Conservation (phyloP, 192 early-diverging fungal species). For the Kappamyces sp. region DNA sequence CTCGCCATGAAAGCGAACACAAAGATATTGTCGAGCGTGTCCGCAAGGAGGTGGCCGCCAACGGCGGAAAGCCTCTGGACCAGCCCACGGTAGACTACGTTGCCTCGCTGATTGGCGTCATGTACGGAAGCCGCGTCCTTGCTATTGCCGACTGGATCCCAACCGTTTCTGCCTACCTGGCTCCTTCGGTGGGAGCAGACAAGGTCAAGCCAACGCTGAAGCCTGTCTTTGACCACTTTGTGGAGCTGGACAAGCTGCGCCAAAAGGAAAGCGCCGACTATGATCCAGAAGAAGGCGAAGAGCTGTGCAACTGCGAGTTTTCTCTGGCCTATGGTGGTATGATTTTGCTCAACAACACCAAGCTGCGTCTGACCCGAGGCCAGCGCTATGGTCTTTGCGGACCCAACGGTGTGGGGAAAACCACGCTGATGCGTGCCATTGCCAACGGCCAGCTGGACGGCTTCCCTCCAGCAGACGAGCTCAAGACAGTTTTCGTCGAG, state of each 20-base stretch:
- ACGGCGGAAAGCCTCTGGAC: slow-evolving; percentile 39
- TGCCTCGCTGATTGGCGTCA: slow-evolving; percentile 47
- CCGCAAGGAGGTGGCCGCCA: slow-evolving; percentile 38
- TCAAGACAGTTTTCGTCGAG: slow-evolving; percentile 76
- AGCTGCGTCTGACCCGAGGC: slow-evolving; percentile 62
- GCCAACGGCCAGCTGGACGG: slow-evolving; percentile 74
- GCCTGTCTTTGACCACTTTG: slow-evolving; percentile 39
- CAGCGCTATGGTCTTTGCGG: slow-evolving; percentile 77
- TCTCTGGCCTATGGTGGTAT: slow-evolving; percentile 77
- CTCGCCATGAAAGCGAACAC: slow-evolving; percentile 26
- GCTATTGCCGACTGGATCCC: slow-evolving; percentile 62
- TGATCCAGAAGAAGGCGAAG: slow-evolving; percentile 41
- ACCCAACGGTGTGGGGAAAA: slow-evolving; percentile 80
- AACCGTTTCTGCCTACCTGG: slow-evolving; percentile 50
- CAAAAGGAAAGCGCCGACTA: slow-evolving; percentile 30
- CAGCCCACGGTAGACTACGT: slow-evolving; percentile 47
- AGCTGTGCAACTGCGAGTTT: slow-evolving; percentile 72
- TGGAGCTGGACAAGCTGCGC: slow-evolving; percentile 34
- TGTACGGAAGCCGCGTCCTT: slow-evolving; percentile 60
- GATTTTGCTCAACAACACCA: slow-evolving; percentile 67
- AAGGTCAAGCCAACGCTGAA: slow-evolving; percentile 39
- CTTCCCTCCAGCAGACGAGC: slow-evolving; percentile 70
- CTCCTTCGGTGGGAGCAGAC: slow-evolving; percentile 47
- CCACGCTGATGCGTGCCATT: slow-evolving; percentile 81
- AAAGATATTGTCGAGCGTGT: slow-evolving; percentile 27